Conservation (phyloP, 179 eudicot genomes). For the Silene noctiflora region DNA sequence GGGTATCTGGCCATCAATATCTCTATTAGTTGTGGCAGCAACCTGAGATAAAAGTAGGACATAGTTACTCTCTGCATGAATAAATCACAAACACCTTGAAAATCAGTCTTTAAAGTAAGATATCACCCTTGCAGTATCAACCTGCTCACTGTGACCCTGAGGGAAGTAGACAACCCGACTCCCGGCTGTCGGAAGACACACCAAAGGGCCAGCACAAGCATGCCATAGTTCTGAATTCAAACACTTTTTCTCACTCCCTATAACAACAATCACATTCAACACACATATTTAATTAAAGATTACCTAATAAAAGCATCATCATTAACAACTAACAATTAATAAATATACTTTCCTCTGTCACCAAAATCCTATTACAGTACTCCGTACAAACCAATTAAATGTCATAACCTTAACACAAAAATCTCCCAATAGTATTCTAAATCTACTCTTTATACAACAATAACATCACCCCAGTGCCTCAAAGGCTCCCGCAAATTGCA, state of each 20-base stretch:
- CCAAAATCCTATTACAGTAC: background rate
- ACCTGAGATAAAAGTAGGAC: conserved; percentile 43
- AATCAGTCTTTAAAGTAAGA: background rate
- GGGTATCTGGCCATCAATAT: conserved; percentile 86
- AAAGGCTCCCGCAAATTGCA: no score
- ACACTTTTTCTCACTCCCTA: conserved; percentile 77
- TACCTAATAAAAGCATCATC: background rate
- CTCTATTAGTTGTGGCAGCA: conserved; percentile 88
- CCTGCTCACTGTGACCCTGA: conserved; percentile 99
- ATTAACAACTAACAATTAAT: background rate
- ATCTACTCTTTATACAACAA: no score
- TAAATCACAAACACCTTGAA: conserved; percentile 9
- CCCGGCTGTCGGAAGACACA: conserved; percentile 74
- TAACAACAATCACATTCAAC: conserved; percentile 22
- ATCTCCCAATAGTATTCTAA: no score
- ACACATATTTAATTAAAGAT: background rate
- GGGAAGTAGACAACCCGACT: conserved; percentile 89
- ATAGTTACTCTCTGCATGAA: conserved; percentile 16
- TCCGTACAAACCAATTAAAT: background rate
- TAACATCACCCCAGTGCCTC: no score
- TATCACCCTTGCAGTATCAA: conserved; percentile 24
- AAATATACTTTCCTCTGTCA: background rate
- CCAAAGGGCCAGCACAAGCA: conserved; percentile 96
- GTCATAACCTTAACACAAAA: background rate
- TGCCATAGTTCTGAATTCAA: conserved; percentile 96